Evolutionary conservation across 2,329 filamentous ascomycete genomes (phyloP), one percentile per base, ranked within the genome.

Genomic region (Aureobasidium melanogenum): DNA sequence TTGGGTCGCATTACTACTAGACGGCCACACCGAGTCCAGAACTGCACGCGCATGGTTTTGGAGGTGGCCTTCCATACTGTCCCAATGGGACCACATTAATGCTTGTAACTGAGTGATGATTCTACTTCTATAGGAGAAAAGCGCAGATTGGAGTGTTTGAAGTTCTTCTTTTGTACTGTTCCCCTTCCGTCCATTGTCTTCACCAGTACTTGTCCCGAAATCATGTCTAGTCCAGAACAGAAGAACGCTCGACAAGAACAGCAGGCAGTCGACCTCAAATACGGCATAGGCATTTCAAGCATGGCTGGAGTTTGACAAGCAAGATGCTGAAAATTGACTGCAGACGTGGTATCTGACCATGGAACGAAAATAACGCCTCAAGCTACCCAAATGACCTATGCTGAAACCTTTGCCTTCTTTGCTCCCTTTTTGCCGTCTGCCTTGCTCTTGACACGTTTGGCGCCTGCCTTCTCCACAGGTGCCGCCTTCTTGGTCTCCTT

Each of bases 401-500:
- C 50, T 32, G 59, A 52, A 61, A 55, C 69, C 55, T 66, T 66
- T 32, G 63, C 62, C 52, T 71, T 71, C 64, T 71, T 73, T 28
- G 65, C 63, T n/a, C 19, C 34, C 60, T 73, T 72, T 64, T 72
- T 71, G 48, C 63, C 66, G 65, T 72, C 70, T 64, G 69, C 68
- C 55, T 69, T 67, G 19, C 59, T 65, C 67, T 73, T 75, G 41
- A 62, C 64, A 63, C 67, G 72, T 63, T 72, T 72, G 36, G 70
- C 70, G 28, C 64, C 60, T 48, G 63, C 59, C 28, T 62, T 63
- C 17, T 64, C 57, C 43, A 66, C 67, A 12, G 58, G 63, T 12
- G 67, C 32, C 62, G 44, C 63, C 55, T 67, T 64, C 70, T 72
- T 71, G 51, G 65, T 54, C 67, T 72, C 72, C 32, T 58, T 55